Evolutionary conservation across 208 protist species (phyloP), one percentile per base, ranked within the genome.

Genomic region (Endotrypanum monterogeii): DNA sequence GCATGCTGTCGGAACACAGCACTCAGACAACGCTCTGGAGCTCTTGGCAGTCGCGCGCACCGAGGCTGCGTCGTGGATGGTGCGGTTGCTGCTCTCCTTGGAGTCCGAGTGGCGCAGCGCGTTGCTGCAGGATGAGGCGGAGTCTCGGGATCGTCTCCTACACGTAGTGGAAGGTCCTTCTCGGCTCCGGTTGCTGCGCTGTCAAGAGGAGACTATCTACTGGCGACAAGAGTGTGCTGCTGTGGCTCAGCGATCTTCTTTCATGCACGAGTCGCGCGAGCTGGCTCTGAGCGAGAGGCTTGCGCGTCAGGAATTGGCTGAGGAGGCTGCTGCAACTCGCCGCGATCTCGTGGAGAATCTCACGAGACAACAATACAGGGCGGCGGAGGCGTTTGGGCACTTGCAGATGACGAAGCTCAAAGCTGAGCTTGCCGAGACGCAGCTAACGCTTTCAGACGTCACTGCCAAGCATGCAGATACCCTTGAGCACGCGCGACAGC

Each of bases 401-500:
- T 35, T 25, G 32, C 32, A 56, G 28, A n/a, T 67, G 39, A 50
- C 62, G 2, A 5, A 23, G 20, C 73, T 78, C 39, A 37, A 46
- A 28, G 18, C n/a, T n/a, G 70, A 50, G 25, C 55, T 71, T 16
- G 23, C 1, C 30, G 58, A 25, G 14, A 25, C 50, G 4, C 57
- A 63, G 44, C 25, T 57, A 14, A 54, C 35, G 55, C 71, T 78
- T 12, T n/a, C 37, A 1, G 4, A 50, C 5, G 54, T 78, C 14
- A 16, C 56, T 7, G 44, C 35, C 37, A 60, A 44, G 58, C 71
- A 78, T 35, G 20, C 46, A 0, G 78, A 81, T 30, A 54, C 68
- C 23, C 41, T 78, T 35, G 67, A 78, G 56, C 68, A 77, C 51
- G 57, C 66, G 60, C 55, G 65, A 46, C 71, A 75, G 50, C 76